Evolutionary conservation across 2,329 filamentous ascomycete species (phyloP), one percentile per base, ranked within the genome.

Genomic region (Ceratocystis albifundus): DNA sequence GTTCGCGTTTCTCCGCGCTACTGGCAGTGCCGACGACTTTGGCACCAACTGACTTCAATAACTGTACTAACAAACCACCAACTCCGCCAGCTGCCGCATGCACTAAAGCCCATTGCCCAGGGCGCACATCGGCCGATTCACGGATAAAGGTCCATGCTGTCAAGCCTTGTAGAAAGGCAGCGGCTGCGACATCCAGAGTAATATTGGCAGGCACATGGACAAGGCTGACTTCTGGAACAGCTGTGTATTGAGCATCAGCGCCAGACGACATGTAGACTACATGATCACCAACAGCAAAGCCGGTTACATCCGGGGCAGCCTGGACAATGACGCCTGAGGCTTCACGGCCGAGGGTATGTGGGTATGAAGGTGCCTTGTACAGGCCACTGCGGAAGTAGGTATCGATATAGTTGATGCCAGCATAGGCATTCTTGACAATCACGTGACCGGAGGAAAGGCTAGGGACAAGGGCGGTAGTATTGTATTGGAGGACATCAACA

Each of bases 311-410:
- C 15, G 80, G 75, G 22, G 84, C 84, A 1, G 83, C 72, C 32
- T 86, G 79, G 50, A 86, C 84, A 69, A 96, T 77, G 50, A 81
- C 85, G 68, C 92, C 91, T 67, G 84, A 82, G 68, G 82, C 89
- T 78, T 96, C 92, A 71, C 88, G 87, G 69, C 92, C 91, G 22
- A 93, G 86, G 63, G 87, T 85, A 71, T 88, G 82, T 3, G 91
- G 92, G 71, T 88, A 84, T 1, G 68, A 57, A 59, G 55, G 55
- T 7, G 53, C 57, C 41, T 77, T 74, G 79, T 96, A 96, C 63
- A 96, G 83, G 10, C 92, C 92, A 12, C 82, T 85, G 74, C 92
- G 90, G 82, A 92, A 95, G 77, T 96, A 96, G 48, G 79, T 96
- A 76, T 69, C 69, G 36, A 68, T 4, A 88, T 85, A 85, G 74